Conservation (phyloP, 2,329 filamentous ascomycete genomes). For the Herpotrichia juniperi region DNA sequence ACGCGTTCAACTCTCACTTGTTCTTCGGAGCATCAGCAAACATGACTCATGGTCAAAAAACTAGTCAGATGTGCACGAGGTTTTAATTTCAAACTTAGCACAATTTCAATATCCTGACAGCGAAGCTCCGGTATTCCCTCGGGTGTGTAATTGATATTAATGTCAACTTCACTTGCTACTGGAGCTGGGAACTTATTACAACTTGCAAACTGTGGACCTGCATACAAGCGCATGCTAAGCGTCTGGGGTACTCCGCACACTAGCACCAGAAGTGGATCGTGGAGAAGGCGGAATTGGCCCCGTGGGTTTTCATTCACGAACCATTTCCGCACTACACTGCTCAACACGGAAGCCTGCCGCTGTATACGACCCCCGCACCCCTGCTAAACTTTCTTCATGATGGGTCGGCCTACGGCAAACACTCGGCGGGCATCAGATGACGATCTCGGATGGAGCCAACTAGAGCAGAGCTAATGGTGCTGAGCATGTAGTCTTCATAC, state of each 20-base stretch:
- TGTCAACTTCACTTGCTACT: neutral
- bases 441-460: neutral
- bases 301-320: neutral
- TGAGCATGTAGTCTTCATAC: neutral
- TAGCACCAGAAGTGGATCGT: neutral
- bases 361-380: conserved; percentile 2
- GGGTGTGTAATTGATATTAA: no score
- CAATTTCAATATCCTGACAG: no score
- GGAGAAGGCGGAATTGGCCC: conserved; percentile 8
- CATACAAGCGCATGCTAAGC: neutral
- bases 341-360: conserved; percentile 9
- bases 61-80: no score
- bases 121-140: no score
- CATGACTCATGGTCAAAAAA: no score
- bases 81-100: no score
- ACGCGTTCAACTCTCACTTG: no score
- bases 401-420: neutral
- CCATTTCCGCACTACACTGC: neutral
- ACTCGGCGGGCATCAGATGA: conserved; percentile 1
- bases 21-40: no score
- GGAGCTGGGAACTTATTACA: neutral
- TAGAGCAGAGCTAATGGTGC: neutral
- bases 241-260: conserved; percentile 1
- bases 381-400: neutral
- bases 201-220: neutral